Evolutionary conservation across 2,329 filamentous ascomycete genomes (phyloP).

Genomic region (Escovopsis sp.): DNA sequence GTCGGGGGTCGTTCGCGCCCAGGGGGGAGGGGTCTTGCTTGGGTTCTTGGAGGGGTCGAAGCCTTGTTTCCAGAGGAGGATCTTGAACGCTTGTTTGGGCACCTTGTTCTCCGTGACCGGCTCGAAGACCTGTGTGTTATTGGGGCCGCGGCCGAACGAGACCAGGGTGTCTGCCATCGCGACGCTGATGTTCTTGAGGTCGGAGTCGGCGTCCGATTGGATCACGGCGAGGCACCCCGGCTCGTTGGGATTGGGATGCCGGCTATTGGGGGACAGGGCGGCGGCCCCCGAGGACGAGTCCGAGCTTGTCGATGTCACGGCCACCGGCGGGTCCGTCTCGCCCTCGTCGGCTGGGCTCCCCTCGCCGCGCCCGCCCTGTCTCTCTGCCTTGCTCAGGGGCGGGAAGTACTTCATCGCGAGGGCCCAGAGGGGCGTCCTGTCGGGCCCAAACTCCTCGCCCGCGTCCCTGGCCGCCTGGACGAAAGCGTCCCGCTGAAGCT

Average conservation of each 20-base stretch:
- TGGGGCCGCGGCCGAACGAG: conserved; percentile 60
- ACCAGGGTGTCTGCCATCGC: conserved; percentile 52
- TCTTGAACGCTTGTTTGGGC: conserved; percentile 67
- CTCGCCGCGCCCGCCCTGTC: conserved; percentile 11
- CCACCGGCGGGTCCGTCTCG: conserved; percentile 16
- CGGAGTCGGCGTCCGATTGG: conserved; percentile 50
- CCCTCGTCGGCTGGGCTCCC: neutral
- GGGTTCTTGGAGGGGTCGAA: conserved; percentile 44
- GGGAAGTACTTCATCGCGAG: conserved; percentile 46
- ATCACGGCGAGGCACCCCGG: conserved; percentile 46
- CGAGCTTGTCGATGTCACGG: conserved; percentile 14
- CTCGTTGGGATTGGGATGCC: conserved; percentile 19
- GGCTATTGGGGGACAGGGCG: conserved; percentile 20
- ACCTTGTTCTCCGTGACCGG: conserved; percentile 52
- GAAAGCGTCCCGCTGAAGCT: conserved; percentile 42
- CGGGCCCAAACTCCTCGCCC: conserved; percentile 39
- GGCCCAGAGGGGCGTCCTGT: conserved; percentile 36
- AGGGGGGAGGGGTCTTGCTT: conserved; percentile 38
- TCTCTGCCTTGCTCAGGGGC: conserved; percentile 18
- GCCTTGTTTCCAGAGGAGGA: conserved; percentile 58
- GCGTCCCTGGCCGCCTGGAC: conserved; percentile 33
- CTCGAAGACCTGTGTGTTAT: conserved; percentile 54
- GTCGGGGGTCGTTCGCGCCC: conserved; percentile 21
- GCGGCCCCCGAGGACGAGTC: conserved; percentile 22
- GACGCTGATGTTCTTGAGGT: conserved; percentile 46